A percentile compares a stretch with the other conserved stretches of the same genome.
phyloP scores from a whole-genome alignment of 176 grass and related monocot species.

The Cocos nucifera region DNA sequence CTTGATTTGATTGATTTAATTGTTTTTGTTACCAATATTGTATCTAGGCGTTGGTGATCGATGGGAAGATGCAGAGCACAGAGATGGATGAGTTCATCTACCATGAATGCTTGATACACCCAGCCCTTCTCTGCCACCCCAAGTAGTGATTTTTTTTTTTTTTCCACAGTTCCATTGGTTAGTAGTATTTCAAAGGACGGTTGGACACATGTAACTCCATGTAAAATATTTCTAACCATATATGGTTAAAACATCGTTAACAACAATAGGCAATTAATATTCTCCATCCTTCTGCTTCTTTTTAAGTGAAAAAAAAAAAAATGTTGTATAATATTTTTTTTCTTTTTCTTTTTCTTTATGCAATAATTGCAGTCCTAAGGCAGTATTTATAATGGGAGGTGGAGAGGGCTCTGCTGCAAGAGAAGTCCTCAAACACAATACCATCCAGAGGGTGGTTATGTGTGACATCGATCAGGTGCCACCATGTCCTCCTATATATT shows the following conservation, averaged over 20 bases:
- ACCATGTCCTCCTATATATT: too few relatives aligned
- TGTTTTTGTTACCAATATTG: neutral
- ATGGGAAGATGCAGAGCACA: slow-evolving; percentile 79
- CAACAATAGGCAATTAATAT: too few relatives aligned
- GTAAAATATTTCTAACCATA: too few relatives aligned
- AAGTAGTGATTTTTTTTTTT: slow-evolving; percentile 13
- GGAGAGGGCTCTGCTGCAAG: slow-evolving; percentile 68
- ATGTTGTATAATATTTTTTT: too few relatives aligned
- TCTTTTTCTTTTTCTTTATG: too few relatives aligned
- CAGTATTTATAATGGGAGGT: slow-evolving; percentile 72
- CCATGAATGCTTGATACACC: slow-evolving; percentile 63
- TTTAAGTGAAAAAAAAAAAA: too few relatives aligned
- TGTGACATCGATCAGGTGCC: slow-evolving; percentile 64
- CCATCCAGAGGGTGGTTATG: slow-evolving; percentile 40
- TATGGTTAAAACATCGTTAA: too few relatives aligned
- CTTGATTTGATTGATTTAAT: neutral
- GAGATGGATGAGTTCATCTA: slow-evolving; percentile 84
- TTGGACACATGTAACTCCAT: too few relatives aligned
- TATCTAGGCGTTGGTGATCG: slow-evolving; percentile 49
- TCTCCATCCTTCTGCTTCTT: too few relatives aligned
- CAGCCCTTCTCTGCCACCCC: slow-evolving; percentile 54
- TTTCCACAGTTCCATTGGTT: too few relatives aligned
- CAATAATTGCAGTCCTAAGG: slow-evolving; percentile 37
- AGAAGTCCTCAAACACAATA: slow-evolving; percentile 48
- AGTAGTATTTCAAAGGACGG: too few relatives aligned